Conservation (phyloP, 2,329 filamentous ascomycete species). For the Cordyceps fumosorosea region DNA sequence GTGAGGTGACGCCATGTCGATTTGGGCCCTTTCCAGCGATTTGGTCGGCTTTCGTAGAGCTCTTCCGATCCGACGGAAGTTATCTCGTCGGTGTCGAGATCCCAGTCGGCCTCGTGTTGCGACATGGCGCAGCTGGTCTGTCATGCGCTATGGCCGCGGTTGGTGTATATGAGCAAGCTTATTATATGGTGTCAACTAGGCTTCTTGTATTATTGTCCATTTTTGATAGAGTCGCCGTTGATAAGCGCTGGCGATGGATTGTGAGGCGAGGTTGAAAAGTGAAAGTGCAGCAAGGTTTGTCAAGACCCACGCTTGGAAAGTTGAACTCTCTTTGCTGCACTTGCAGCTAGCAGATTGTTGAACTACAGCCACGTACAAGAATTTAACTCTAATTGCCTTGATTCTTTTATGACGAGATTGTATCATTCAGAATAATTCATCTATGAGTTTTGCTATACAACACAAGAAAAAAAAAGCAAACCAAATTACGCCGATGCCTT, state of each 20-base stretch:
- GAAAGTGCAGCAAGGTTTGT: neutral
- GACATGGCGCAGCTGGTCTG: slow-evolving; percentile 11
- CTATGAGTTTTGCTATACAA: slow-evolving; percentile 13
- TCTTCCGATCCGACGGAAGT: slow-evolving; percentile 41
- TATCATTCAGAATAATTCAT: slow-evolving; percentile 7
- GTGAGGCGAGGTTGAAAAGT: neutral
- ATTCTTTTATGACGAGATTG: neutral
- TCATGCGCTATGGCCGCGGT: neutral
- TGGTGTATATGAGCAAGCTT: neutral
- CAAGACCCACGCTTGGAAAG: neutral
- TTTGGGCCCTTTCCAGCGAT: slow-evolving; percentile 62
- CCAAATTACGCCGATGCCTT: slow-evolving; percentile 28
- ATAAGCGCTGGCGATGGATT: neutral
- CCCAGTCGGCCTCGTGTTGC: slow-evolving; percentile 26
- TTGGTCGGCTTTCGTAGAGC: slow-evolving; percentile 50
- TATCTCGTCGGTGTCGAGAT: slow-evolving; percentile 41
- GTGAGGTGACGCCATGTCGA: slow-evolving; percentile 63
- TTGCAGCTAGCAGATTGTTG: too few relatives aligned
- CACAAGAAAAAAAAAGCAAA: slow-evolving; percentile 11
- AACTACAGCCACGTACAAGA: neutral
- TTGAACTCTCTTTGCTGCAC: neutral
- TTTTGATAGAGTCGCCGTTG: neutral
- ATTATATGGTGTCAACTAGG: neutral
- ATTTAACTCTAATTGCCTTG: neutral
- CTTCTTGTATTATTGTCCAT: neutral